Evolutionary conservation across 208 protist genomes (phyloP), one percentile per base, ranked within the genome.

Genomic region (Trypanosoma conorhini): DNA sequence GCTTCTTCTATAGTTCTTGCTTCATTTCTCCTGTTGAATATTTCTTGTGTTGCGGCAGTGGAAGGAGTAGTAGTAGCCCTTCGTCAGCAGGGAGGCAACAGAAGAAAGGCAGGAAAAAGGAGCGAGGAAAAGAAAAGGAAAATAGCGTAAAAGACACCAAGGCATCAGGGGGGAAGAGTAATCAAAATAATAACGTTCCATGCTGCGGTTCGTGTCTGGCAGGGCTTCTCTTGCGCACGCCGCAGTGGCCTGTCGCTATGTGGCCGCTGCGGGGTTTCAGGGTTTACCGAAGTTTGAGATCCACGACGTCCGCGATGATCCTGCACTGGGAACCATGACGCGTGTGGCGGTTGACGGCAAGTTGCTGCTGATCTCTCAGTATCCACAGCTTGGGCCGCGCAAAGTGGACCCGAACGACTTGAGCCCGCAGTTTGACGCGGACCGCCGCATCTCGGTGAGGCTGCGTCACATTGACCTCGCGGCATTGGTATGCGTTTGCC

Each of bases 361-460:
- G 69, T 74, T 86, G 76, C 76, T 95, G 50, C 81, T 95, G 55
- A 54, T 93, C 61, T 89, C 87, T 22, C 86, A 93, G 81, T 95
- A 87, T 78, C 91, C 91, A 44, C 91, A 96, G 78, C 84, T 93
- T 22, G 91, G 91, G 30, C 81, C 88, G 0, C 88, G 91, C 55
- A 94, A 96, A 70, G 73, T 72, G 54, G 91, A 96, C 72, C 82
- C 89, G 54, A 94, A 92, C 76, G 91, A 96, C 75, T 51, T 80
- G 26, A 85, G 83, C 13, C 86, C 91, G 44, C 91, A 96, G 80
- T 96, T 95, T 69, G 89, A 96, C 66, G 35, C 70, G 30, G 81
- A 87, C n/a, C 86, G 87, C 55, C 91, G 91, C 61, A 75, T 92
- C 55, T 87, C 86, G 8, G 55, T 93, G 58, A 83, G 91, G 62